Percentiles rank a stretch among this genome's conserved stretches.
phyloP scores from a whole-genome alignment of 2,329 filamentous ascomycete genomes.

The Claviceps arundinis region DNA sequence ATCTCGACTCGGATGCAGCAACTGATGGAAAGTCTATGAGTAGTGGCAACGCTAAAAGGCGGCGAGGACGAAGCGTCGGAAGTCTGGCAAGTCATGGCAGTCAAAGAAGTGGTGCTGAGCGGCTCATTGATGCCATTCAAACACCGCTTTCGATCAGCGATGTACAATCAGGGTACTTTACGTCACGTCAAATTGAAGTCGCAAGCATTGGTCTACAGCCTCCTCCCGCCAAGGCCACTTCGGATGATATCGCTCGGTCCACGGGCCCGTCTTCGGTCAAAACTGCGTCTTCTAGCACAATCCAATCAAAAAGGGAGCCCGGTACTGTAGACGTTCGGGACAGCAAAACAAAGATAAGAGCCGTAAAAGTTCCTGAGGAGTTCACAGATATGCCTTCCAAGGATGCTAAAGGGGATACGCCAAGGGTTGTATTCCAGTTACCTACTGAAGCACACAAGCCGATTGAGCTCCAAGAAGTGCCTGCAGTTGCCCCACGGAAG shows the following conservation, averaged over 20 bases:
- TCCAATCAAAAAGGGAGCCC: conserved; percentile 10
- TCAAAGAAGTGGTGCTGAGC: conserved; percentile 49
- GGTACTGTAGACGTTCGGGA: conserved; percentile 29
- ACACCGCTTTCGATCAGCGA: conserved; percentile 36
- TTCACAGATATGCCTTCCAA: conserved; percentile 20
- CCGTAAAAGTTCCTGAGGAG: conserved; percentile 37
- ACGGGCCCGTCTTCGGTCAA: conserved; percentile 7
- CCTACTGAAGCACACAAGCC: conserved; percentile 8
- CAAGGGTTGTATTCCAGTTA: conserved; percentile 27
- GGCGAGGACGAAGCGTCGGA: conserved; percentile 19
- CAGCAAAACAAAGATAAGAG: conserved; percentile 30
- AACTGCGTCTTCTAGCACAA: neutral
- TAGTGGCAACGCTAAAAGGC: conserved; percentile 11
- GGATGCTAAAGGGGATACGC: conserved; percentile 18
- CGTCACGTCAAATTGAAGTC: conserved; percentile 7
- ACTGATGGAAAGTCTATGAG: conserved; percentile 5
- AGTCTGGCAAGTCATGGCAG: conserved; percentile 34
- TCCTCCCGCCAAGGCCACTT: neutral
- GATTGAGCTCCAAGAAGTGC: conserved; percentile 11
- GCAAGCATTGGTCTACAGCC: conserved; percentile 7
- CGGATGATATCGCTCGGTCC: conserved; percentile 7
- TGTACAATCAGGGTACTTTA: conserved; percentile 20
- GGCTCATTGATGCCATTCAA: conserved; percentile 59
- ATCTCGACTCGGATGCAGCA: conserved; percentile 8
- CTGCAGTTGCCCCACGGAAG: conserved; percentile 9